Conservation (phyloP, 78 protist species). For the Dictyostelium intermedium region DNA sequence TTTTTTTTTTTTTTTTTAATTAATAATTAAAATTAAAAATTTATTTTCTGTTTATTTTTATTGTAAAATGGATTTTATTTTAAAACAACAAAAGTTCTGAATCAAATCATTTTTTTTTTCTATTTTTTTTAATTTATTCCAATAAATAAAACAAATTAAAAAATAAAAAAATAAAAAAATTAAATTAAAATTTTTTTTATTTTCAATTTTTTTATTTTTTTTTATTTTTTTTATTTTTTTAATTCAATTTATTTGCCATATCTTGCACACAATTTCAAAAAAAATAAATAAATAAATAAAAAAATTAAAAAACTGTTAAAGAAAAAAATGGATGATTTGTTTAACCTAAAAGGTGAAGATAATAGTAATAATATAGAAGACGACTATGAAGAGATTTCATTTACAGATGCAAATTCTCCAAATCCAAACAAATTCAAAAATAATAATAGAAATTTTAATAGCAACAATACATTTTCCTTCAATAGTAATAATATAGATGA, state of each 20-base stretch:
- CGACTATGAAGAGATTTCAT: constrained; percentile 52
- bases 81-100: too few species aligned
- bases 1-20: background rate
- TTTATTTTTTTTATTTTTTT: constrained; percentile 8
- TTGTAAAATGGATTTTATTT: too few species aligned
- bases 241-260: background rate
- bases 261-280: background rate
- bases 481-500: background rate
- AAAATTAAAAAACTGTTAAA: background rate
- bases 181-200: background rate
- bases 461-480: background rate
- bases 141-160: background rate
- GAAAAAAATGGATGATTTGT: constrained; percentile 53
- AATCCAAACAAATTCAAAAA: background rate
- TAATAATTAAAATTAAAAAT: too few species aligned
- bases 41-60: background rate
- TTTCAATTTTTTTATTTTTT: background rate
- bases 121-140: too few species aligned
- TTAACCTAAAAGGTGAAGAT: constrained; percentile 9
- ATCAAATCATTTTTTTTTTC: too few species aligned
- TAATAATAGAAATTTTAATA: background rate
- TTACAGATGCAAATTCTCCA: background rate
- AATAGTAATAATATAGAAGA: background rate
- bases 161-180: background rate
- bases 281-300: background rate